Percentiles rank a stretch among this genome's conserved stretches.
These are phyloP conservation scores for Bombardia bombarda DNA, from an alignment of 495 filamentous ascomycete genomes.

Conservation along the genomic window DNA sequence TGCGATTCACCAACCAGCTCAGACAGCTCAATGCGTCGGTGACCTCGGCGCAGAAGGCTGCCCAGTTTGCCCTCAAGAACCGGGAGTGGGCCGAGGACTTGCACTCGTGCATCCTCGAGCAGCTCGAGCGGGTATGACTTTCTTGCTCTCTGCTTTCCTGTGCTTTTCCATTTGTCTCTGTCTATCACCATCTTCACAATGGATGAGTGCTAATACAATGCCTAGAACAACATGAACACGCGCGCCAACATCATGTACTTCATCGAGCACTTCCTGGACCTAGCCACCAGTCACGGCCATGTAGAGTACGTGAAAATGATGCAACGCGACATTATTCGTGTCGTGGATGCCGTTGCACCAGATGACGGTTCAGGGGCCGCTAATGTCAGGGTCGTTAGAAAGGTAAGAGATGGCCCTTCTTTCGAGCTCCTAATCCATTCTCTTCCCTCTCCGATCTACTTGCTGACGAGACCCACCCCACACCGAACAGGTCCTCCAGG, in stretches of 20 bases:
- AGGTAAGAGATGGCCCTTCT: slow-evolving; percentile 33
- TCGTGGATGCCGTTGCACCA: slow-evolving; percentile 84
- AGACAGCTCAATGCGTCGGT: slow-evolving; percentile 83
- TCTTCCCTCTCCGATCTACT: too few relatives aligned
- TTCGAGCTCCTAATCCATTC: not conserved
- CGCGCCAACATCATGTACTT: slow-evolving; percentile 99
- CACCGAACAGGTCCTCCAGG: slow-evolving; percentile 50
- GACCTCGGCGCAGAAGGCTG: slow-evolving; percentile 82
- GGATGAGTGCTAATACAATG: too few relatives aligned
- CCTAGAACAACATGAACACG: slow-evolving; percentile 93
- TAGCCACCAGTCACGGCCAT: slow-evolving; percentile 67
- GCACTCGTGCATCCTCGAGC: slow-evolving; percentile 93
- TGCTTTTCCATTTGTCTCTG: too few relatives aligned
- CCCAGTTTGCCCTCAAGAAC: slow-evolving; percentile 89
- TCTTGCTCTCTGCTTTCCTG: too few relatives aligned
- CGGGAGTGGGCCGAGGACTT: slow-evolving; percentile 91
- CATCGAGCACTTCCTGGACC: slow-evolving; percentile 88
- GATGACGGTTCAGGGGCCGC: slow-evolving; percentile 84
- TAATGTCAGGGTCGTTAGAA: slow-evolving; percentile 87
- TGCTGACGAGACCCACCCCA: not conserved
- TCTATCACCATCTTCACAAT: too few relatives aligned
- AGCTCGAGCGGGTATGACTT: slow-evolving; percentile 66
- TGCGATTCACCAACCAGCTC: slow-evolving; percentile 87
- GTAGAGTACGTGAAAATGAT: slow-evolving; percentile 83
- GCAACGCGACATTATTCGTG: slow-evolving; percentile 78